Conservation (phyloP, 192 early-diverging fungal genomes). For the Coemansia sp. region DNA sequence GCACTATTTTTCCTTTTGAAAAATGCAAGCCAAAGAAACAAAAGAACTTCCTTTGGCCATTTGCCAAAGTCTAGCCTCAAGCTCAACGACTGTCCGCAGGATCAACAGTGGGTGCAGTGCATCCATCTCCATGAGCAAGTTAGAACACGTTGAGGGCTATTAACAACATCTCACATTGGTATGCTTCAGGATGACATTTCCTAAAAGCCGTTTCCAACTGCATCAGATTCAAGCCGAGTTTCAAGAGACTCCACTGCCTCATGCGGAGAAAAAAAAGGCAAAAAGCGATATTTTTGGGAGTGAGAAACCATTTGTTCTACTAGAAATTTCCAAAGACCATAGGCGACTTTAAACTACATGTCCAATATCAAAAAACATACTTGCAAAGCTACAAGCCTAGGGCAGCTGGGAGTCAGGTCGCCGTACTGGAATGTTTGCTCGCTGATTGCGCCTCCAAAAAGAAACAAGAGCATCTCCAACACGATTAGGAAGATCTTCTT, state of each 20-base stretch:
- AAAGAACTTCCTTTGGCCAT: background rate
- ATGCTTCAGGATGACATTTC: too few relatives aligned
- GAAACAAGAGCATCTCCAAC: conserved; percentile 59
- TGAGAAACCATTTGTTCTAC: background rate
- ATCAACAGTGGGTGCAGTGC: background rate
- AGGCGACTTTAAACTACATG: background rate
- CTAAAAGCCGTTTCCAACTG: background rate
- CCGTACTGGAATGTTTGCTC: conserved; percentile 44
- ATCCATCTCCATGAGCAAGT: too few relatives aligned
- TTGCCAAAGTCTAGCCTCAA: background rate
- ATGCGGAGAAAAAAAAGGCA: background rate
- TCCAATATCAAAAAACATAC: background rate
- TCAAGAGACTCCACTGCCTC: background rate
- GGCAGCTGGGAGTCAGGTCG: background rate
- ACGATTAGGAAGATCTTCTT: conserved; percentile 67
- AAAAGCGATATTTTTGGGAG: background rate
- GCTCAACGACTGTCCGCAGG: background rate
- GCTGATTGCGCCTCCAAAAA: conserved; percentile 70
- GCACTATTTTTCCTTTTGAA: too few relatives aligned
- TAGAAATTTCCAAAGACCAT: background rate
- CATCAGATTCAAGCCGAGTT: background rate
- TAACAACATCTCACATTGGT: too few relatives aligned
- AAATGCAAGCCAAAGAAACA: background rate
- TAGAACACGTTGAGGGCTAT: too few relatives aligned
- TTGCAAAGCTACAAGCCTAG: background rate